Evolutionary conservation across 1,284 basidiomycete species (phyloP).

Genomic region (Exobasidium cylindrosporum): DNA sequence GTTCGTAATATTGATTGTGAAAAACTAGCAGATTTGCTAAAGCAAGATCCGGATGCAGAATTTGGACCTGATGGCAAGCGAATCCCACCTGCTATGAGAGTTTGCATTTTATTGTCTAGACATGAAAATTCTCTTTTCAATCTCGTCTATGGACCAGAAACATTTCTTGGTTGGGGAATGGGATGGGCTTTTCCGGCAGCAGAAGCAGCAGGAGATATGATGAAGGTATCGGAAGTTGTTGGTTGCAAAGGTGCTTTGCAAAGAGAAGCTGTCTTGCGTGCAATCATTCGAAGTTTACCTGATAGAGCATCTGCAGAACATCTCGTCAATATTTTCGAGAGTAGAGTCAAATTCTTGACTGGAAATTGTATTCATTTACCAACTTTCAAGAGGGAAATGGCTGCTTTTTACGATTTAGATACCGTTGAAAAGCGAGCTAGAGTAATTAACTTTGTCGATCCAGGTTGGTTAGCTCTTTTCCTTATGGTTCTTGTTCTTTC

Average conservation of each 20-base stretch:
- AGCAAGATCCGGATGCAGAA: constrained; percentile 11
- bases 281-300: constrained; percentile 40
- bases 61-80: constrained; percentile 15
- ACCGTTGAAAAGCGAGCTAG: constrained; percentile 40
- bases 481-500: constrained; percentile 44
- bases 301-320: constrained; percentile 33
- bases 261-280: constrained; percentile 46
- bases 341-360: constrained; percentile 15
- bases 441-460: constrained; percentile 46
- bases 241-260: constrained; percentile 30
- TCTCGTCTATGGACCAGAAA: constrained; percentile 42
- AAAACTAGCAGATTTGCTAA: background rate
- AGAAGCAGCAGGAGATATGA: constrained; percentile 28
- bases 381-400: constrained; percentile 20
- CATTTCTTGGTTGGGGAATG: constrained; percentile 49
- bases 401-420: constrained; percentile 37
- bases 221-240: constrained; percentile 22
- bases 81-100: constrained; percentile 11
- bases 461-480: constrained; percentile 45
- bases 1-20: background rate
- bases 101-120: constrained; percentile 16
- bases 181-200: constrained; percentile 50
- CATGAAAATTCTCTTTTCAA: constrained; percentile 25
- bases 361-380: constrained; percentile 21
- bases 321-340: constrained; percentile 41